Evolutionary conservation across 2,329 filamentous ascomycete genomes (phyloP), one percentile per base, ranked within the genome.

Genomic region (Sclerotinia minor): DNA sequence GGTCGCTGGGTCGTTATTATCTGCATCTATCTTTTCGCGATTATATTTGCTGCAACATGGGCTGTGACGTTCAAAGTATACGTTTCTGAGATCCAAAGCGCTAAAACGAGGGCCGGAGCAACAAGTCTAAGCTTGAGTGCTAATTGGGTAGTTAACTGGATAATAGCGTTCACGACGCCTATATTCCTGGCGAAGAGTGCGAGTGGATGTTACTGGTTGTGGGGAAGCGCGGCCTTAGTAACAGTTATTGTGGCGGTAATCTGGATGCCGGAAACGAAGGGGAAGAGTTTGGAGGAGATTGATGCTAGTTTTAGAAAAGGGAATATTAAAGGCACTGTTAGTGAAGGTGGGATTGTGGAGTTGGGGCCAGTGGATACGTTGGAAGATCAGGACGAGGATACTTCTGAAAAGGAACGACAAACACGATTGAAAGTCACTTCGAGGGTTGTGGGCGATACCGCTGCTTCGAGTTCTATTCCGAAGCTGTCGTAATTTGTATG

Each of bases 51-150:
- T 24, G 77, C 76, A 0, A 82, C 83, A 0, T 88, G 85, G 84
- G 85, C 79, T 0, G 82, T 89, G 19, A 80, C 81, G 0, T 78
- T 83, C 59, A 84, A 84, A 69, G 83, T 88, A 8, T 88, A 87
- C 68, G 81, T 83, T 0, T 80, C 81, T 11, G 86, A 88, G 76
- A 87, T 87, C 49, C 85, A 87, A 70, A 84, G 84, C 0, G 79
- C 80, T 4, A 77, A 81, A 50, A 87, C 84, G 0, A 79, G 86
- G 6, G 85, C 84, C 0, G 81, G 82, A 0, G 85, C 84, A 5
- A 85, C 82, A 17, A 83, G 81, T 66, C 71, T 87, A 5, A 83
- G 83, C 0, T 80, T 84, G 71, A 79, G 80, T 5, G 77, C 78
- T 26, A 82, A 82, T 63, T 83, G 81, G 74, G 75, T 79, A 55